phyloP scores from a whole-genome alignment of 1,139 yeast genomes.

The Yamadazyma dushanensis region DNA sequence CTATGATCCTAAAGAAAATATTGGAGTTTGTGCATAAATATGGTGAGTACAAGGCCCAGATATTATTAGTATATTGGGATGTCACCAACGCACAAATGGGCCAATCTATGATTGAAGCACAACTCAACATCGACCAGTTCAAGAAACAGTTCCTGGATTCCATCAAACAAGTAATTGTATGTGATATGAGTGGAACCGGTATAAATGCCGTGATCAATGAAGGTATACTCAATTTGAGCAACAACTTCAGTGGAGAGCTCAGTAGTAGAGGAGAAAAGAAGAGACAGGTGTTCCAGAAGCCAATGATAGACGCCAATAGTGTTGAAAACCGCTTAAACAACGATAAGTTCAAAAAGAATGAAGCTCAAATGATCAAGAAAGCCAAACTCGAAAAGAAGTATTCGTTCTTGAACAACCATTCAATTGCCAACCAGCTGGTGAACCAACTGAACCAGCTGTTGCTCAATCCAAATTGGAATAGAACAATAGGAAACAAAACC shows the following conservation, averaged over 20 bases:
- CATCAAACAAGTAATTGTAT: conserved; percentile 24
- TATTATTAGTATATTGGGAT: conserved; percentile 45
- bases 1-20: conserved; percentile 37
- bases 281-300: neutral
- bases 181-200: conserved; percentile 36
- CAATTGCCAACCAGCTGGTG: conserved; percentile 17
- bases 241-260: conserved; percentile 29
- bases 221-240: conserved; percentile 26
- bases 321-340: conserved; percentile 8
- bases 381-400: conserved; percentile 34
- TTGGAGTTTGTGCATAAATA: conserved; percentile 35
- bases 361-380: conserved; percentile 25
- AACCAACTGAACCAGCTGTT: conserved; percentile 8
- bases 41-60: conserved; percentile 35
- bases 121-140: conserved; percentile 18
- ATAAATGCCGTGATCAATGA: conserved; percentile 28
- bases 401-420: conserved; percentile 36
- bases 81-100: conserved; percentile 20
- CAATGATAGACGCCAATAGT: neutral
- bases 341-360: conserved; percentile 24
- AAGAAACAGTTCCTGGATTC: conserved; percentile 6
- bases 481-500: conserved; percentile 3
- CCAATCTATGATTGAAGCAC: conserved; percentile 18
- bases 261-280: conserved; percentile 30
- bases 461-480: conserved; percentile 4